Base-by-base conservation (phyloP, 2,329 filamentous ascomycete species). In the Pseudogymnoascus sp. region DNA sequence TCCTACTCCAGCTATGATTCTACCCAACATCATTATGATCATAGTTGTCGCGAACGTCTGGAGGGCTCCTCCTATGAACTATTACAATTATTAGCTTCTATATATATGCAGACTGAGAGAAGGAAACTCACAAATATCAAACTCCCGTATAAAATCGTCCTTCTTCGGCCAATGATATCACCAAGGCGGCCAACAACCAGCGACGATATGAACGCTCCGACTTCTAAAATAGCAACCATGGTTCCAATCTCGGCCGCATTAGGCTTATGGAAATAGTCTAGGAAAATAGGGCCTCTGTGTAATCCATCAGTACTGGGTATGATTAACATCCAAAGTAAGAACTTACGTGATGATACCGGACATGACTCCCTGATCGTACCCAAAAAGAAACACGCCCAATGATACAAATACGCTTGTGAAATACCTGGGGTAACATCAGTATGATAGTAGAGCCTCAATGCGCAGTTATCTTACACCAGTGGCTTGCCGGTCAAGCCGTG, bases 401-500 rank as follows among this genome's bases (percentile, higher is more conserved):
- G 90, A 92, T 65, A 93, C 90, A 72, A 93, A 90, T 55, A 97
- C 89, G 77, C 91, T 96, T 58, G 92, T 97, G 73, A 97, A 97
- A 74, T 96, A 96, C 67, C 92, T 96, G 71, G 31, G 12, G 2
- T 17, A 29, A 44, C 27, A 21, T 62, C 36, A 63, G 61, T 15
- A 17, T 63, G 29, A 58, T 9, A 42, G 17, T 51, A 59, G 21
- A 4, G 61, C 64, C 58, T 69, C 64, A 60, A 61, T 39, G 25
- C 59, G 21, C 10, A 51, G 48, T 74, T 65, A 64, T 75, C 85
- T 70, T 84, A 97, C 88, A 99, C 84, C 72, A 99, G 81, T 77
- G 93, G 87, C 81, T 95, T 96, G 79, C 94, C 94, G 71, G 95
- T 96, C 70, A 99, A 84, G 81, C 94, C 94, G 79, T 94, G 90